A percentile compares a stretch with the other conserved stretches of the same genome.
Evolutionary conservation across 352 stramenopile species (phyloP).

Genomic region (Phytophthora tentaculata): DNA sequence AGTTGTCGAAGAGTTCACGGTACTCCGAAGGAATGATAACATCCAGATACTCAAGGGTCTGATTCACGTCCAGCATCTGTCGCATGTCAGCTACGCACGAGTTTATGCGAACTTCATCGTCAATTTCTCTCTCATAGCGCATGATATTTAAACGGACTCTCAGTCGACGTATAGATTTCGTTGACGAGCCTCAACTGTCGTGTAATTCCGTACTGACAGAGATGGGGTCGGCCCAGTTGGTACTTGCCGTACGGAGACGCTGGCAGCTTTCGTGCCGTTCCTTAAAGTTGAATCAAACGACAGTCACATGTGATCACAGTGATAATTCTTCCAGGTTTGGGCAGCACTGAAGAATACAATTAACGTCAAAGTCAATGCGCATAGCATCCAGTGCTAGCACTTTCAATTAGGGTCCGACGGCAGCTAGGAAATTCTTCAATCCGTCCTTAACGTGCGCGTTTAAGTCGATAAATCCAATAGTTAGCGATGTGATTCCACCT

Average conservation of each 20-base stretch:
- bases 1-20: background rate
- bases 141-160: background rate
- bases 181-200: background rate
- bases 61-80: conserved; percentile 9
- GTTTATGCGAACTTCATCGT: background rate
- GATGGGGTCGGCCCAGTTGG: conserved; percentile 2
- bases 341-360: conserved; percentile 5
- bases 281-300: conserved; percentile 2
- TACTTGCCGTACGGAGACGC: background rate
- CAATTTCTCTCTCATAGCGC: background rate
- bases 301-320: conserved; percentile 1
- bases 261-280: background rate
- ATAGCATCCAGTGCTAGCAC: conserved; percentile 6
- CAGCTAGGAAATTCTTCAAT: background rate
- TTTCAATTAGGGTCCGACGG: conserved; percentile 4
- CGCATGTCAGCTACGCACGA: background rate
- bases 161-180: conserved; percentile 1
- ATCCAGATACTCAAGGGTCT: conserved; percentile 20
- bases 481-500: conserved; percentile 4
- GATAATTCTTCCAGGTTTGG: conserved; percentile 21
- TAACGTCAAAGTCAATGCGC: background rate
- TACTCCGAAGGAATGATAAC: background rate
- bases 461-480: conserved; percentile 2
- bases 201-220: background rate
- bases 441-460: conserved; percentile 1